A percentile compares a stretch with the other conserved stretches of the same genome.
These are phyloP conservation scores for Thuja plicata DNA, from an alignment of 83 land plant genomes.

Conservation along the genomic window DNA sequence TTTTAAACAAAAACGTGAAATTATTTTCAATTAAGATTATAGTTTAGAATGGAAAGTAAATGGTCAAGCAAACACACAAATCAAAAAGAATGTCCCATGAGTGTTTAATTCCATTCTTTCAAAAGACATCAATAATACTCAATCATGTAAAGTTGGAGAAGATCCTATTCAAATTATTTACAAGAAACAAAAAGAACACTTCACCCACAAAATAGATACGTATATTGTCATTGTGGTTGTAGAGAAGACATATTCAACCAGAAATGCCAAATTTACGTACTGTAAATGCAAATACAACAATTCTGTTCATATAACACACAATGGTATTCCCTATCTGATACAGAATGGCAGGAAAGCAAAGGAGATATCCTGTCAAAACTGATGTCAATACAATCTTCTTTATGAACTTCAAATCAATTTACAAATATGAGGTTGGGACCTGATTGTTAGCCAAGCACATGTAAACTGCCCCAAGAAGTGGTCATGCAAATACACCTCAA, in stretches of 20 bases:
- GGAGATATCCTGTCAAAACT: neutral
- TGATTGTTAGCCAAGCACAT: neutral
- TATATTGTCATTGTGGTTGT: neutral
- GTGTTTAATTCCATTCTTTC: neutral
- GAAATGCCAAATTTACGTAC: neutral
- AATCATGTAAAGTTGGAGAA: neutral
- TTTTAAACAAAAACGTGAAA: neutral
- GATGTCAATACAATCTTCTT: neutral
- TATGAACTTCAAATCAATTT: neutral
- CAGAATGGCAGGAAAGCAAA: neutral
- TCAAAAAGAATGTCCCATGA: neutral
- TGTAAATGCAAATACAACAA: neutral
- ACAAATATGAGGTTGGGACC: neutral
- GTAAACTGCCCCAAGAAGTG: neutral
- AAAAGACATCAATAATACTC: neutral
- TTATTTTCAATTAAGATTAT: neutral
- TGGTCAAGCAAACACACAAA: neutral
- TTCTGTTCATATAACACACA: neutral
- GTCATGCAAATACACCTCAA: neutral
- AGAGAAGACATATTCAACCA: neutral
- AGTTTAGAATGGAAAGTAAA: neutral
- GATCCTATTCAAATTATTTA: no score
- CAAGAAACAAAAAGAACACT: neutral
- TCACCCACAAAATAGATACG: neutral
- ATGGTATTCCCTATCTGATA: neutral